Evolutionary conservation across 345 rosid genomes (phyloP), one percentile per base, ranked within the genome.

Genomic region (Salix arbutifolia): DNA sequence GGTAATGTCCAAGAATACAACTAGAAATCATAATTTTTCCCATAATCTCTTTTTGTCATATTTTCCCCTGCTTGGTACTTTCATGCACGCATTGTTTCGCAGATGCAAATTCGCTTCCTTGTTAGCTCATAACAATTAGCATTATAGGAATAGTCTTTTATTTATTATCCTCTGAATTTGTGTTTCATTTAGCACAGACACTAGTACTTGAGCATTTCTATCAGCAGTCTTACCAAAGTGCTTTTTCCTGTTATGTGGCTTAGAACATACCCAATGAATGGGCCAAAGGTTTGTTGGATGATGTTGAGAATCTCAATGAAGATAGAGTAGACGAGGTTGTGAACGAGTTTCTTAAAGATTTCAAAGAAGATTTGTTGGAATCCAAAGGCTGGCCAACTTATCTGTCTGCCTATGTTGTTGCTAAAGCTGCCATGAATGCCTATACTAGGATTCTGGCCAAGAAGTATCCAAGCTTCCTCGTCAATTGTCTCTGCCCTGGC

Each of bases 401-500:
- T n/a, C 1, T 46, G 6, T 73, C 87, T 2, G 85, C 85, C 12
- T 83, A 83, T 40, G 66, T 7, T 1, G 48, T 87, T 38, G 61
- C 83, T 3, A 87, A 83, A 72, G 81, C 85, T 5, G 71, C 83
- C 13, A 3, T 81, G 71, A 87, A 74, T 26, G 84, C 86, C 28
- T 80, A 79, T 75, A 81, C 88, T 1, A 79, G 85, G 76, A 69
- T 87, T 72, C 70, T 87, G n/a, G 84, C 90, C 37, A 77, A 70
- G 62, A 87, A 74, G 52, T 60, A 80, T 31, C 78, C 79, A 5
- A 62, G 52, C 21, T 52, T 85, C 66, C 12, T 50, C 37, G 66
- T 85, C 60, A 87, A 87, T 62, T 70, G 76, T 9, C 81, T 83
- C 14, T 78, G 86, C 58, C 88, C 86, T 8, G 88, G 86, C 28